phyloP scores from a whole-genome alignment of 371 early-diverging fungal species.

The Lichtheimia ramosa region DNA sequence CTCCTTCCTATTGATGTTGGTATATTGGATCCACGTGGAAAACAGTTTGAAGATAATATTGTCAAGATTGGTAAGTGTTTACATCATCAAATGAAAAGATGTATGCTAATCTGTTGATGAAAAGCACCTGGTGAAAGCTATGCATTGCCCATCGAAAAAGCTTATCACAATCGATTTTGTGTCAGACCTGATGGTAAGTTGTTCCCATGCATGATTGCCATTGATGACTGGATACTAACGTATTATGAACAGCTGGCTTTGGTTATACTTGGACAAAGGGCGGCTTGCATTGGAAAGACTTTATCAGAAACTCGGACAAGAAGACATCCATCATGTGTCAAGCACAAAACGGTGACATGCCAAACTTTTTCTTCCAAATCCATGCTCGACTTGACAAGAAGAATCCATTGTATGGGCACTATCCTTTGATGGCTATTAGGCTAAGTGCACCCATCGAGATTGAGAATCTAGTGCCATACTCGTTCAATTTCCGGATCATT shows the following conservation, averaged over 20 bases:
- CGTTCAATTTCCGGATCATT: conserved; percentile 75
- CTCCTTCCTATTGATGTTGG: conserved; percentile 78
- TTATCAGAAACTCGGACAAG: conserved; percentile 46
- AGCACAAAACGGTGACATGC: conserved; percentile 52
- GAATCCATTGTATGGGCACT: conserved; percentile 59
- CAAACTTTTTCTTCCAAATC: conserved; percentile 77
- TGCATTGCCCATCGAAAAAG: conserved; percentile 84
- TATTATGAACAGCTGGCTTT: conserved; percentile 56
- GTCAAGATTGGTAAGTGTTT: conserved; percentile 50
- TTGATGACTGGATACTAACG: not conserved
- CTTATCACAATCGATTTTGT: conserved; percentile 76
- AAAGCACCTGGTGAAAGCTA: conserved; percentile 79
- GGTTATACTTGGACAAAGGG: conserved; percentile 78
- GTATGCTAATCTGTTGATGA: not conserved
- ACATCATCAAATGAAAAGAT: not conserved
- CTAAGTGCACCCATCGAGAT: conserved; percentile 91
- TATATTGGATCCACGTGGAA: conserved; percentile 64
- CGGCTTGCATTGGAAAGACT: conserved; percentile 71
- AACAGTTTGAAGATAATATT: conserved; percentile 47
- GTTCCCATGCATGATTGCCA: not conserved
- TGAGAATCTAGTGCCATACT: conserved; percentile 93
- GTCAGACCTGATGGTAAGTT: conserved; percentile 79
- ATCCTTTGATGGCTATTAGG: conserved; percentile 83
- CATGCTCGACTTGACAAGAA: conserved; percentile 53
- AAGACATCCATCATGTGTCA: conserved; percentile 26